Evolutionary conservation across 2,329 filamentous ascomycete species (phyloP), one percentile per base, ranked within the genome.

Genomic region (Sclerotinia sclerotiorum): DNA sequence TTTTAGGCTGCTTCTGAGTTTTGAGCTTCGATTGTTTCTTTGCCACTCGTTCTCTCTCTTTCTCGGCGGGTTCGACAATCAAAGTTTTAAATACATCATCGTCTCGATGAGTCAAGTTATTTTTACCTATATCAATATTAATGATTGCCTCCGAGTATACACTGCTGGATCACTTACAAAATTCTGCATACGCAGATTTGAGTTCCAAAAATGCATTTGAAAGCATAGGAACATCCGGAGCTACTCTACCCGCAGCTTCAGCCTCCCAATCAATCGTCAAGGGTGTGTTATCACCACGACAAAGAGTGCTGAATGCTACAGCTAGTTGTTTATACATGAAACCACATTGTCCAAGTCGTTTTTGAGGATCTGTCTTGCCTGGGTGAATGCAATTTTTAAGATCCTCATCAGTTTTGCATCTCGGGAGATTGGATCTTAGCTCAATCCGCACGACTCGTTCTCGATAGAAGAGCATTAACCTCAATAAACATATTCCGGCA

Each of bases 251-350:
- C 1, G 32, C 24, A 13, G 51, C 42, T 60, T 70, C 71, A 8
- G 66, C 67, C 19, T 67, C 66, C 70, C 70, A 73, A 8, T 62
- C 49, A 19, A 65, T 65, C 11, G 70, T 71, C 32, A 73, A 42
- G 1, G 71, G 71, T 17, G 71, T 69, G 15, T 72, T 68, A 1
- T 70, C 49, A 1, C 70, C 71, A 11, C 71, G 68, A 44, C 71
- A 73, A 29, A 73, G 61, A 39, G 68, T 67, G 24, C 68, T 66
- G 24, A 69, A 73, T 10, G 70, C 60, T 29, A 71, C 60, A 10
- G 71, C 68, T 24, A 73, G 46, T 65, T 71, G 62, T 27, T 62
- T 69, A 17, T 73, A 73, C 67, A 73, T 72, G 29, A 68, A 73
- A 13, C 62, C 67, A 17, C 68, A 69, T 32, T 72, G 69, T 42